Percentiles rank a stretch among this genome's conserved stretches.
phyloP scores from a whole-genome alignment of 2,329 filamentous ascomycete species.

The Cryphonectria radicalis region DNA sequence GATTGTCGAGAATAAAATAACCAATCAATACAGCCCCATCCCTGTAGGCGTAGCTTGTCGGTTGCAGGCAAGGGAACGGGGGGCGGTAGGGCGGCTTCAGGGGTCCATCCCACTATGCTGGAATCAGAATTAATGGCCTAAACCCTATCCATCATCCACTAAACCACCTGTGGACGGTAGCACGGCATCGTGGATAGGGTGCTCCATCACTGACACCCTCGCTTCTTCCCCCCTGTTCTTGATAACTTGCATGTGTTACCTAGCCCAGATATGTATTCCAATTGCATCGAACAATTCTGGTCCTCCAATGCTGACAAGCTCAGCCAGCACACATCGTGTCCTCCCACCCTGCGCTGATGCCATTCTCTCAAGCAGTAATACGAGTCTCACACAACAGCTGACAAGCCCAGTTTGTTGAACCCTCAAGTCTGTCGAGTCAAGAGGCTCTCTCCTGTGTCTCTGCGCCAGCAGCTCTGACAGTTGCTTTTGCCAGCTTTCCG shows the following conservation, averaged over 20 bases:
- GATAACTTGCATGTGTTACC: constrained; percentile 21
- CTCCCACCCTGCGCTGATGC: constrained; percentile 1
- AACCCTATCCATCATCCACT: neutral
- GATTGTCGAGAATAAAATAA: neutral
- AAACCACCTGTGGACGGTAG: neutral
- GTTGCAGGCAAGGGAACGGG: neutral
- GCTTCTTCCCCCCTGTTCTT: constrained; percentile 17
- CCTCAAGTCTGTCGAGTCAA: neutral
- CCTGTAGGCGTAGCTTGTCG: constrained; percentile 6
- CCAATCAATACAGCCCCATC: neutral
- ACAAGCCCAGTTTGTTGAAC: neutral
- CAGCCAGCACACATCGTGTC: constrained; percentile 22
- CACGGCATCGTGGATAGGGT: neutral
- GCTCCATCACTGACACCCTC: constrained; percentile 17
- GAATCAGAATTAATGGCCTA: neutral
- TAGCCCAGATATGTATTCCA: constrained; percentile 10
- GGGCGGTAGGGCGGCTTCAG: constrained; percentile 3
- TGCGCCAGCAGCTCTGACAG: neutral
- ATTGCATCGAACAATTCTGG: constrained; percentile 17
- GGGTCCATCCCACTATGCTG: constrained; percentile 9
- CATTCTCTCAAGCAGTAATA: constrained; percentile 4
- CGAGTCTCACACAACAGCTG: neutral
- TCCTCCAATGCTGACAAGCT: constrained; percentile 10
- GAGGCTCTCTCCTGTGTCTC: neutral
- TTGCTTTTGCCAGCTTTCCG: constrained; percentile 3